phyloP scores from a whole-genome alignment of 371 early-diverging fungal species.

The Rhizopus arrhizus region DNA sequence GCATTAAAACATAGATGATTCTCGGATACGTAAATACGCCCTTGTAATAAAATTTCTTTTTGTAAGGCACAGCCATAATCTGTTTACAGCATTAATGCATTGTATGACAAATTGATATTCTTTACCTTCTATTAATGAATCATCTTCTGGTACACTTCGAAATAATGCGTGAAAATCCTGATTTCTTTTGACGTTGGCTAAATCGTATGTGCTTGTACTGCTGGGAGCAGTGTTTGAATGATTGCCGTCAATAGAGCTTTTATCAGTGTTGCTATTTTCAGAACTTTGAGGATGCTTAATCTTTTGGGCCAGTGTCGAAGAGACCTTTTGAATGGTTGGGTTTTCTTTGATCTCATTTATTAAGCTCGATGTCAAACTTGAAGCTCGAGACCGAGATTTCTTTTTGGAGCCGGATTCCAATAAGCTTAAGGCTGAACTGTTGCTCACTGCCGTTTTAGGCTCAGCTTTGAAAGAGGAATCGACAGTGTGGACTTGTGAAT shows the following conservation, averaged over 20 bases:
- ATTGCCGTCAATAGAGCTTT: conserved; percentile 4
- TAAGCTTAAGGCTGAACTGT: not conserved
- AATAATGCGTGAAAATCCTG: conserved; percentile 69
- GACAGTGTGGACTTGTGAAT: not conserved
- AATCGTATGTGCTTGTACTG: conserved; percentile 5
- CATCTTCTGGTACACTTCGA: conserved; percentile 66
- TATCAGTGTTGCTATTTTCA: conserved; percentile 1
- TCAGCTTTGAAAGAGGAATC: not conserved
- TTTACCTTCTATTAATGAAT: conserved; percentile 67
- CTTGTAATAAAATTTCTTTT: conserved; percentile 91
- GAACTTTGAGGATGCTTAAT: conserved; percentile 16
- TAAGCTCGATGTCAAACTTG: conserved; percentile 28
- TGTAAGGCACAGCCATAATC: conserved; percentile 92
- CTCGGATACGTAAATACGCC: conserved; percentile 86
- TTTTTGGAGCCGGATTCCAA: conserved; percentile 15
- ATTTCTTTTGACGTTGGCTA: conserved; percentile 58
- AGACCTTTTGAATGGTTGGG: conserved; percentile 21
- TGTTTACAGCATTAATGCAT: conserved; percentile 17
- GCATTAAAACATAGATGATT: conserved; percentile 90
- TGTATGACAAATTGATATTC: not conserved
- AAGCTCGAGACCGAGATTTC: conserved; percentile 29
- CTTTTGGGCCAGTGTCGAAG: conserved; percentile 10
- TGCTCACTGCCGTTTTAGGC: not conserved
- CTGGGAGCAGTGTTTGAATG: not conserved
- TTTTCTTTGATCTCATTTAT: conserved; percentile 27